Evolutionary conservation across 176 grass and related monocot species (phyloP), one percentile per base, ranked within the genome.

Genomic region (Musa troglodytarum): DNA sequence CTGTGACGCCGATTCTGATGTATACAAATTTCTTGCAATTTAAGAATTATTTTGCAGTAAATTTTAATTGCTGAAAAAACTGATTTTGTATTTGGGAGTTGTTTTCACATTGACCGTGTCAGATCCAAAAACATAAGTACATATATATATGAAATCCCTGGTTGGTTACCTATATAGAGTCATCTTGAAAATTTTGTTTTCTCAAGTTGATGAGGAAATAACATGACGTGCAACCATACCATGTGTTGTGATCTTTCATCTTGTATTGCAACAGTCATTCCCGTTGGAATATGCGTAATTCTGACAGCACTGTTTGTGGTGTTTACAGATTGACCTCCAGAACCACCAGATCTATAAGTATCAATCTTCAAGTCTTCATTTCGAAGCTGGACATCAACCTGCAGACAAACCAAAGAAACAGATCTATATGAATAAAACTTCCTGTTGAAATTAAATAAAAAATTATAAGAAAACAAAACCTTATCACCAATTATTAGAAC

Each of bases 171-270:
- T 43, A 43, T 43, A 43, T 43, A 43, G 34, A 43, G 34, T 43
- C 34, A 43, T 22, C 22, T 20, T 8, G 1, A 62, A n/a, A 62
- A 9, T 3, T n/a, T 22, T 8, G 9, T n/a, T n/a, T n/a, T n/a
- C 17, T 62, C 58, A 62, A 62, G 17, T n/a, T 62, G 58, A 43
- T 6, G 8, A 69, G 28, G 25, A 34, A 69, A 69, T 69, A 11
- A 19, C 5, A 49, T 8, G 13, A 14, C 29, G 66, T 19, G 29
- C 2, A 69, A 50, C 8, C 17, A 69, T 80, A 98, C 94, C 88
- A 85, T 88, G 83, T 98, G 94, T 25, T 98, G 94, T 52, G 90
- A 98, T 82, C 95, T 98, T 89, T 98, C 95, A 8, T 98, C 90
- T 91, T 98, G 95, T 81, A 98, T 98, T 56, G 95, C 95, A 66